A percentile compares a stretch with the other conserved stretches of the same genome.
These are phyloP conservation scores for Fusarium goolgardi DNA, from an alignment of 2,329 filamentous ascomycete genomes.

Conservation along the genomic window DNA sequence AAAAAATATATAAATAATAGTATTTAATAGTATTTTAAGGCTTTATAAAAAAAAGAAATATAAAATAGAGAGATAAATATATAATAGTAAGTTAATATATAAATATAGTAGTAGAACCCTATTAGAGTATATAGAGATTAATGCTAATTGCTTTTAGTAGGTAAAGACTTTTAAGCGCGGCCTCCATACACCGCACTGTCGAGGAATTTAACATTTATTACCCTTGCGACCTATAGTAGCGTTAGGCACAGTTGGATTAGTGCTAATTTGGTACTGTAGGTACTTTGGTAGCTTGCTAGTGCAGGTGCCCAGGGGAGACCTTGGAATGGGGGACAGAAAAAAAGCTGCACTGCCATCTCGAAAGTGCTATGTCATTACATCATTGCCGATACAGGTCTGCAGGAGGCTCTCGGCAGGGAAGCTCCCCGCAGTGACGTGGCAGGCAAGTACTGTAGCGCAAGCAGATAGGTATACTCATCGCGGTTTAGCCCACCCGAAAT, in stretches of 20 bases:
- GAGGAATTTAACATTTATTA: too few species aligned
- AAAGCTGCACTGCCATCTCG: conserved; percentile 35
- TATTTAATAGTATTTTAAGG: too few species aligned
- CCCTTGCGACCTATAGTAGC: not conserved
- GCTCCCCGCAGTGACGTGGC: conserved; percentile 39
- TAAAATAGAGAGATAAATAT: too few species aligned
- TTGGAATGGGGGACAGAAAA: not conserved
- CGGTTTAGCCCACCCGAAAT: fast-evolving
- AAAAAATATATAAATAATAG: too few species aligned
- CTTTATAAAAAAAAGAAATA: too few species aligned
- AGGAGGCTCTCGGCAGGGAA: conserved; percentile 15
- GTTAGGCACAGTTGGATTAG: not conserved
- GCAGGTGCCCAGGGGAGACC: not conserved
- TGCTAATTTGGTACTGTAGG: not conserved
- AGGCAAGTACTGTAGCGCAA: conserved; percentile 4
- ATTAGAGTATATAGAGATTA: too few species aligned
- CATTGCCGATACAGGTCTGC: conserved; percentile 15
- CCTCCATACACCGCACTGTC: too few species aligned
- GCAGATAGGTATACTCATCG: not conserved
- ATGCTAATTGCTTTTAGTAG: too few species aligned
- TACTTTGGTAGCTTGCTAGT: not conserved
- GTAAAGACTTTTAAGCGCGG: too few species aligned
- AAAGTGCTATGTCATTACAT: conserved; percentile 33
- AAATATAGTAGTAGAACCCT: too few species aligned
- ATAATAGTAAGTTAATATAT: too few species aligned